Evolutionary conservation across 2,329 filamentous ascomycete species (phyloP).

Genomic region (Neopestalotiopsis sp.): DNA sequence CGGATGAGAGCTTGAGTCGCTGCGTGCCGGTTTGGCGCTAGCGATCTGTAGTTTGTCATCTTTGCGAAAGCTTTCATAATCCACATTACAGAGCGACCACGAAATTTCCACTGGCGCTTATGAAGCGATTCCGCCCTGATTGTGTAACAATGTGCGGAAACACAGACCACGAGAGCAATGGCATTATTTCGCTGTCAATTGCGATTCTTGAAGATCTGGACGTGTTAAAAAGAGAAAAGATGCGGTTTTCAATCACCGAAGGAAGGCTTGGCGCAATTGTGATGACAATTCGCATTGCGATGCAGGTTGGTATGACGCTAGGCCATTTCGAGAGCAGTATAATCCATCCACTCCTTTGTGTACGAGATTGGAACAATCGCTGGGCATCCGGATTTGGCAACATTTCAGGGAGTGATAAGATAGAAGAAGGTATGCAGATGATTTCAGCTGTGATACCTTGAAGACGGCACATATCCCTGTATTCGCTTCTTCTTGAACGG

Average conservation of each 20-base stretch:
- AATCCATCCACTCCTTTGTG: neutral
- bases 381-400: too few species aligned
- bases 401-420: too few species aligned
- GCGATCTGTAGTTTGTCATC: conserved; percentile 13
- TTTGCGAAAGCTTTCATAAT: conserved; percentile 8
- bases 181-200: too few species aligned
- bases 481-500: too few species aligned
- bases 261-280: too few species aligned
- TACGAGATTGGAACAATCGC: neutral
- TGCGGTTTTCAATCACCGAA: too few species aligned
- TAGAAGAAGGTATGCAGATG: too few species aligned
- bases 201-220: too few species aligned
- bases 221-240: too few species aligned
- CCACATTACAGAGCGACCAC: conserved; percentile 1
- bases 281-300: too few species aligned
- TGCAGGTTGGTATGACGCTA: neutral
- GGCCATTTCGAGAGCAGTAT: neutral
- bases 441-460: too few species aligned
- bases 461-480: too few species aligned
- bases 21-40: neutral
- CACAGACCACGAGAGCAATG: neutral
- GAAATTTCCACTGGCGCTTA: neutral
- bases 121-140: neutral
- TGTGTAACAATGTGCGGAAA: neutral
- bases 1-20: neutral